Evolutionary conservation across 2,329 filamentous ascomycete species (phyloP), one percentile per base, ranked within the genome.

Genomic region (Pezicula radicicola): DNA sequence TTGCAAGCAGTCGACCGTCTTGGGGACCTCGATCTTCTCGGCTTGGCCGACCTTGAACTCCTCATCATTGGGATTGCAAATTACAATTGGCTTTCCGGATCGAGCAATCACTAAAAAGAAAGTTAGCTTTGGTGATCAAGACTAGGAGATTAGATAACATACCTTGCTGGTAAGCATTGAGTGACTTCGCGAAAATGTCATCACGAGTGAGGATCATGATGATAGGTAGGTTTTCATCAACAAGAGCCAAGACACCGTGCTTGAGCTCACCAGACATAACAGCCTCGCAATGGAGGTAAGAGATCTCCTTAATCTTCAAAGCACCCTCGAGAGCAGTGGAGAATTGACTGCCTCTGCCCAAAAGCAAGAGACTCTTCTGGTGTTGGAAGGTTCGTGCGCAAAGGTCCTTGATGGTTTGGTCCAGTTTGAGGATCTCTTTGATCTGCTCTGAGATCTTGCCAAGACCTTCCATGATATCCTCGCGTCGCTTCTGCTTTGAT

Each of bases 221-320:
- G 72, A 99, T 99, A 57, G 94, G 94, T 36, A 99, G 84, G 75
- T 96, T 93, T 82, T 99, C 94, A 66, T 99, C 94, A 54, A 99
- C 94, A 57, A 99, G 82, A 49, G 94, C 94, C 69, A 99, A 79
- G 48, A 99, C 94, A 80, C 94, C 94, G 74, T 99, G 94, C 84
- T 99, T 99, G 66, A 99, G 83, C 77, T 99, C 94, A 74, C 94
- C 94, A 59, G 94, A 97, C 94, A 99, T 99, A 79, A 99, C 94
- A 64, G 94, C 94, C 78, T 99, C 94, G 74, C 94, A 99, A 75
- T 99, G 94, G 54, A 99, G 89, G 75, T 99, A 99, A 16, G 93
- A 97, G 66, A 99, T 99, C 77, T 99, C 94, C 84, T 99, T 99
- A 75, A 99, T 99, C 82, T 99, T 99, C 63, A 99, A 81, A 46